Evolutionary conservation across 2,329 filamentous ascomycete genomes (phyloP).

Genomic region (Sordariomycetes sp.): DNA sequence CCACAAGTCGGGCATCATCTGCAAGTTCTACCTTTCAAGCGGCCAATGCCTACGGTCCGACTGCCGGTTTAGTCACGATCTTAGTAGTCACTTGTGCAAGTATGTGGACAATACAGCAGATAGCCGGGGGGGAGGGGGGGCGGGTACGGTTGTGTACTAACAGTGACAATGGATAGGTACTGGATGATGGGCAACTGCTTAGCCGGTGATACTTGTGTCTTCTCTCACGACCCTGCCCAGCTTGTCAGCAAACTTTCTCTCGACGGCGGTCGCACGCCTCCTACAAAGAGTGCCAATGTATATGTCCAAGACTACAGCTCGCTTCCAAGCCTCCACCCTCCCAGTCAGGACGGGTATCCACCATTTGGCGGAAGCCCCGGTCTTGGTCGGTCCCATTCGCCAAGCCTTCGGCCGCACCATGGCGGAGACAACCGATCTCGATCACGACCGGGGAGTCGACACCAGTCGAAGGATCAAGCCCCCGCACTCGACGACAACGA

Average conservation of each 20-base stretch:
- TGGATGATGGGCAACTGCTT: slow-evolving; percentile 95
- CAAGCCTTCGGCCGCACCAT: slow-evolving; percentile 54
- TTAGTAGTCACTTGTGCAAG: slow-evolving; percentile 97
- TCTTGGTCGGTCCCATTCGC: slow-evolving; percentile 48
- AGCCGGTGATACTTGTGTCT: slow-evolving; percentile 86
- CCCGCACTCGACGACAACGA: slow-evolving; percentile 86
- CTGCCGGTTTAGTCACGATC: slow-evolving; percentile 92
- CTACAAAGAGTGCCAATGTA: slow-evolving; percentile 51
- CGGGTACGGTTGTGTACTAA: slow-evolving; percentile 14
- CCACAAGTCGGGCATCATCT: slow-evolving; percentile 76
- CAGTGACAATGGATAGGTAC: slow-evolving; percentile 43
- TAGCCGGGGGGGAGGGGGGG: no score
- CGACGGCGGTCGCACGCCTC: slow-evolving; percentile 46
- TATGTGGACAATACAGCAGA: slow-evolving; percentile 32
- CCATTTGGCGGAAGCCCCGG: slow-evolving; percentile 28
- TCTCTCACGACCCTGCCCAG: slow-evolving; percentile 87
- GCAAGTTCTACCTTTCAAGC: slow-evolving; percentile 92
- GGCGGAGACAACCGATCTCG: slow-evolving; percentile 52
- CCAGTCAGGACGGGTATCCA: slow-evolving; percentile 38
- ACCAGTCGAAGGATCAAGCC: slow-evolving; percentile 44
- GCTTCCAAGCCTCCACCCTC: slow-evolving; percentile 63
- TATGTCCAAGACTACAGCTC: slow-evolving; percentile 74
- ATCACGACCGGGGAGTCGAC: slow-evolving; percentile 75
- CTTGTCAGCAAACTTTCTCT: slow-evolving; percentile 71
- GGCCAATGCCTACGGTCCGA: slow-evolving; percentile 94